Conservation (phyloP, 2,329 filamentous ascomycete genomes). For the Pyrenochaeta sp. region DNA sequence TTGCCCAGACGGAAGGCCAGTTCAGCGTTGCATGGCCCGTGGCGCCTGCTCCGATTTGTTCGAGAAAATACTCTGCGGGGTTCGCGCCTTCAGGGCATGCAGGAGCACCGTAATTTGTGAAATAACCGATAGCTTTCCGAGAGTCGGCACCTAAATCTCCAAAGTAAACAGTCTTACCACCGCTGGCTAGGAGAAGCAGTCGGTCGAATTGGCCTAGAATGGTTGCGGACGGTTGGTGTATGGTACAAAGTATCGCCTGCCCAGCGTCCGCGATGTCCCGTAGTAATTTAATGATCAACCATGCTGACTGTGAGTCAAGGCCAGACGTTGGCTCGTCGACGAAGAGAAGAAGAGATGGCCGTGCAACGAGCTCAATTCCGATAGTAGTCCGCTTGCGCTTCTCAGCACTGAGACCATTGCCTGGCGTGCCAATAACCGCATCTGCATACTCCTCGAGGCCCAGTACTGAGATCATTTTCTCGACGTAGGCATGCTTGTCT, state of each 20-base stretch:
- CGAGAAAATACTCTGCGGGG: constrained; percentile 80
- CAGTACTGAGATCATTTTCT: constrained; percentile 84
- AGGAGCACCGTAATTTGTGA: constrained; percentile 72
- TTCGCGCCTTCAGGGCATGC: constrained; percentile 72
- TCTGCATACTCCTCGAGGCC: constrained; percentile 70
- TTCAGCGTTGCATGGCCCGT: neutral
- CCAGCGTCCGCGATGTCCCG: constrained; percentile 86
- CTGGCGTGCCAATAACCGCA: constrained; percentile 23
- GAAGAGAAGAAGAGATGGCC: constrained; percentile 27
- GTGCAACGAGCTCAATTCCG: constrained; percentile 54
- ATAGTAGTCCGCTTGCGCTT: constrained; percentile 70
- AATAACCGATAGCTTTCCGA: constrained; percentile 71
- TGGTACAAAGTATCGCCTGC: constrained; percentile 84
- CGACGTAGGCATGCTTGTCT: constrained; percentile 84
- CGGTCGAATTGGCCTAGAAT: constrained; percentile 88
- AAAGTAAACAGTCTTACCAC: constrained; percentile 79
- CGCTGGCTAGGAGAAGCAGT: constrained; percentile 76
- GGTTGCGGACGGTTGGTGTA: constrained; percentile 91
- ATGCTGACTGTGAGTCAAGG: constrained; percentile 82
- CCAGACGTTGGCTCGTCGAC: constrained; percentile 77
- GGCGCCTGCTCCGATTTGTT: constrained; percentile 43
- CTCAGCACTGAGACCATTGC: constrained; percentile 51
- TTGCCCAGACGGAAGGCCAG: constrained; percentile 12
- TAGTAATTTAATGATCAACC: constrained; percentile 83
- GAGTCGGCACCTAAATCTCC: constrained; percentile 77